Evolutionary conservation across 2,329 filamentous ascomycete species (phyloP), one percentile per base, ranked within the genome.

Genomic region (Chaetomium sp.): DNA sequence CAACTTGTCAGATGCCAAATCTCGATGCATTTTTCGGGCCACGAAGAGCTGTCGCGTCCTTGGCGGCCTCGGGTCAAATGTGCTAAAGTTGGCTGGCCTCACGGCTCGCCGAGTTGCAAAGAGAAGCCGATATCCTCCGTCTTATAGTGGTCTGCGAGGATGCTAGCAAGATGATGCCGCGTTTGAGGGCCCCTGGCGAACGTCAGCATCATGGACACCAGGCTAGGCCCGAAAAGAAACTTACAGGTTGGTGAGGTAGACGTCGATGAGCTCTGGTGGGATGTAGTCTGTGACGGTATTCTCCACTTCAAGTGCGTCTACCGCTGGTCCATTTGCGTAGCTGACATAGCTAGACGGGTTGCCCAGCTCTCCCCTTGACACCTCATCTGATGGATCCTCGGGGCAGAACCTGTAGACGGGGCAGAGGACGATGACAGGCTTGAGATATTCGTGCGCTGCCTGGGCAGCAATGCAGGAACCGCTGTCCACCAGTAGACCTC

Each of bases 401-500:
- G 95, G 93, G 70, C 92, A 96, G 62, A 99, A 85, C 78, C 96
- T 96, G 82, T 97, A 98, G 23, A 98, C 89, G 35, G 93, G 94
- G 60, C 90, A 91, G 51, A 99, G 85, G 3, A 96, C 92, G 27
- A 98, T 88, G 21, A 99, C 93, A 0, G 93, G 90, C 27, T 90
- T 92, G 69, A 89, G 87, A 72, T 93, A 90, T 69, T 90, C 88
- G 74, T 90, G 90, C 16, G 95, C 95, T 8, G 93, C 93, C 67
- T 90, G 88, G 4, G 93, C 92, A 69, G 98, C 90, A 49, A 91
- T 87, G 23, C 87, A 87, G 10, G 91, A 90, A n/a, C 95, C 95
- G 5, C 90, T 88, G 49, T 93, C 90, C 21, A 92, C 90, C 31
- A 98, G 84, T 29, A 97, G 85, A 7, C 91, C 91, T 59, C 95